phyloP scores from a whole-genome alignment of 805 yeast genomes.

The Monosporozyma aerobia region DNA sequence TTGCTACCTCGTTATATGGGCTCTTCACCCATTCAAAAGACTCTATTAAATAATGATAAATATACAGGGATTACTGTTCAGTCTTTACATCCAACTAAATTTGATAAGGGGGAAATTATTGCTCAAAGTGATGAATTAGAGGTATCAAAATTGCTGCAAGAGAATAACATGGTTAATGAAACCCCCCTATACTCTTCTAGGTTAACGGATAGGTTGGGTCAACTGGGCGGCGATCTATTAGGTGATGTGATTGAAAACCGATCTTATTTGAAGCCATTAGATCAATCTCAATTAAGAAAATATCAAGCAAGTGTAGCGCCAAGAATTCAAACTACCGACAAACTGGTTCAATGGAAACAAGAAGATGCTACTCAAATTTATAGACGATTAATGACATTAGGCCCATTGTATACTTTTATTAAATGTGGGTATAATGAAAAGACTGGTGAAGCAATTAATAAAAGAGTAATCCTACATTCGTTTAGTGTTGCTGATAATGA shows the following conservation, averaged over 20 bases:
- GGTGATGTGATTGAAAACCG: slow-evolving; percentile 33
- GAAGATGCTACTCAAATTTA: not conserved
- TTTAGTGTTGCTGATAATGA: not conserved
- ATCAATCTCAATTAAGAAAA: not conserved
- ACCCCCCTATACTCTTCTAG: slow-evolving; percentile 16
- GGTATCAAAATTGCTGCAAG: slow-evolving; percentile 8
- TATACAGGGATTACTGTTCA: slow-evolving; percentile 82
- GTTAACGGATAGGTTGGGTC: slow-evolving; percentile 45
- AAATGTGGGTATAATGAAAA: not conserved
- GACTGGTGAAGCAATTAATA: not conserved
- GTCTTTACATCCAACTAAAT: slow-evolving; percentile 77
- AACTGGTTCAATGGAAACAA: not conserved
- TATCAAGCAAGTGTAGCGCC: not conserved
- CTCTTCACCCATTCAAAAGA: slow-evolving; percentile 79
- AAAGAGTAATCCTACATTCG: not conserved
- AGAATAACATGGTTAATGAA: slow-evolving; percentile 13
- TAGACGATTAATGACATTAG: not conserved
- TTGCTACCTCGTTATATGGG: slow-evolving; percentile 76
- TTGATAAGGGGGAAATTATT: slow-evolving; percentile 70
- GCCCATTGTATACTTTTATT: not conserved
- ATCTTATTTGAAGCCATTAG: slow-evolving; percentile 15
- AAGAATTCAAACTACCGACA: not conserved
- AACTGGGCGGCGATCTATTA: slow-evolving; percentile 53
- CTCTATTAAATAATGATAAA: slow-evolving; percentile 54
- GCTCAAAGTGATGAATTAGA: slow-evolving; percentile 38